Percentiles rank a stretch among this genome's conserved stretches.
phyloP scores from a whole-genome alignment of 2,329 filamentous ascomycete species.

The Diaporthe destruens region DNA sequence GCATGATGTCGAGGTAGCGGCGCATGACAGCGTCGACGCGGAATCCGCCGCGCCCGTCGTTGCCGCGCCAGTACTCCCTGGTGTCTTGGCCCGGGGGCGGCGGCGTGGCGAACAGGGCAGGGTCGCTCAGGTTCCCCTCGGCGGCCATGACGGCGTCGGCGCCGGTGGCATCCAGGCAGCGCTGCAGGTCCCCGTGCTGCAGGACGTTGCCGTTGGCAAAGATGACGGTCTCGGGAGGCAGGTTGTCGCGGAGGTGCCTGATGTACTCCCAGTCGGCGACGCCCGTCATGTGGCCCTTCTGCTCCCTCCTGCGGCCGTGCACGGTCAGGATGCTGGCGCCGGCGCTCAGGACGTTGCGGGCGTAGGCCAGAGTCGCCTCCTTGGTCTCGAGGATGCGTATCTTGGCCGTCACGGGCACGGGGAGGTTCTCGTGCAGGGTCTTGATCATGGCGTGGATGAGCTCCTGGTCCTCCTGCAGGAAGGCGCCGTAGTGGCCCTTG shows the following conservation, averaged over 20 bases:
- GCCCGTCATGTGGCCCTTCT: constrained; percentile 96
- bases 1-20: constrained; percentile 91
- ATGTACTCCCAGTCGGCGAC: constrained; percentile 93
- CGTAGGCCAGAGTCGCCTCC: constrained; percentile 90
- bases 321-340: constrained; percentile 95
- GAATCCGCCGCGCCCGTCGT: constrained; percentile 84
- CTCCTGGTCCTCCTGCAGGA: constrained; percentile 92
- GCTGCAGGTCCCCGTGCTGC: constrained; percentile 80
- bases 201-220: constrained; percentile 98
- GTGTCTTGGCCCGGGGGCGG: constrained; percentile 71
- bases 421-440: constrained; percentile 81
- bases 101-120: constrained; percentile 81
- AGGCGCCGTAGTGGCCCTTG: constrained; percentile 92
- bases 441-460: constrained; percentile 86
- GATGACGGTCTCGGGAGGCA: constrained; percentile 89
- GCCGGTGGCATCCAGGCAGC: constrained; percentile 84
- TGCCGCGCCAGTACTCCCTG: constrained; percentile 88
- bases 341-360: constrained; percentile 85
- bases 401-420: constrained; percentile 92
- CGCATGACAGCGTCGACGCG: constrained; percentile 89
- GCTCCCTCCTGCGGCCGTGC: constrained; percentile 88
- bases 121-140: constrained; percentile 94
- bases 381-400: constrained; percentile 89
- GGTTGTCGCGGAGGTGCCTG: constrained; percentile 81
- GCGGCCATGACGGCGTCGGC: constrained; percentile 96